Evolutionary conservation across 2,329 filamentous ascomycete genomes (phyloP).

Genomic region (Apiospora rasikravindrae): DNA sequence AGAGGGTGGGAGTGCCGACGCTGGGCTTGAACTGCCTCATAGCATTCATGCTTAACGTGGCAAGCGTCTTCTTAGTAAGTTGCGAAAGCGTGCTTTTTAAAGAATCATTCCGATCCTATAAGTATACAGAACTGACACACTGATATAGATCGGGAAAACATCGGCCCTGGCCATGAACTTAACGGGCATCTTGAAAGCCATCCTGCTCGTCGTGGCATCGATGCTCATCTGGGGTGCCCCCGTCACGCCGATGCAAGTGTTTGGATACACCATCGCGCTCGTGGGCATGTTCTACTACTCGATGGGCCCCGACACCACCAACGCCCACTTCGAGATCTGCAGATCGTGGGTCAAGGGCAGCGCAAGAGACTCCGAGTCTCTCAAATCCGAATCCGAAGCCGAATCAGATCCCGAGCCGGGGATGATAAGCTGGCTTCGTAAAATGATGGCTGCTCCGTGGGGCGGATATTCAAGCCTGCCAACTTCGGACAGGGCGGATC

Average conservation of each 20-base stretch:
- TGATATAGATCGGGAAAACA: slow-evolving; percentile 64
- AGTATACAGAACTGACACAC: not conserved
- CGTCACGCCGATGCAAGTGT: slow-evolving; percentile 66
- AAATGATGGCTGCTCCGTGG: not conserved
- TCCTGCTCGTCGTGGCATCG: slow-evolving; percentile 68
- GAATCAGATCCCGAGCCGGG: not conserved
- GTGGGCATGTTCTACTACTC: slow-evolving; percentile 39
- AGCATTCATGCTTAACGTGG: slow-evolving; percentile 80
- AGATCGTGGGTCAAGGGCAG: slow-evolving; percentile 10
- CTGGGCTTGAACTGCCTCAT: slow-evolving; percentile 75
- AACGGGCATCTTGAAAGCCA: slow-evolving; percentile 73
- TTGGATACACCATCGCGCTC: slow-evolving; percentile 67
- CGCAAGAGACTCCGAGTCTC: not conserved
- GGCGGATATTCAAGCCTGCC: slow-evolving; percentile 7
- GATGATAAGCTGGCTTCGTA: not conserved
- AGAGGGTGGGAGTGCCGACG: slow-evolving; percentile 65
- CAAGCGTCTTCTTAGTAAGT: slow-evolving; percentile 80
- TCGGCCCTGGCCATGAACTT: slow-evolving; percentile 74
- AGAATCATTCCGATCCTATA: no score
- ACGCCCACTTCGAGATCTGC: slow-evolving; percentile 18
- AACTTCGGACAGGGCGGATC: not conserved
- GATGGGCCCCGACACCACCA: slow-evolving; percentile 17
- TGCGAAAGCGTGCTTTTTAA: not conserved
- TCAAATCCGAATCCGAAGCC: not conserved
- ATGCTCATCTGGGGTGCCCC: slow-evolving; percentile 70